Evolutionary conservation across 768 basidiomycete species (phyloP).

Genomic region (Ramaria sp.): DNA sequence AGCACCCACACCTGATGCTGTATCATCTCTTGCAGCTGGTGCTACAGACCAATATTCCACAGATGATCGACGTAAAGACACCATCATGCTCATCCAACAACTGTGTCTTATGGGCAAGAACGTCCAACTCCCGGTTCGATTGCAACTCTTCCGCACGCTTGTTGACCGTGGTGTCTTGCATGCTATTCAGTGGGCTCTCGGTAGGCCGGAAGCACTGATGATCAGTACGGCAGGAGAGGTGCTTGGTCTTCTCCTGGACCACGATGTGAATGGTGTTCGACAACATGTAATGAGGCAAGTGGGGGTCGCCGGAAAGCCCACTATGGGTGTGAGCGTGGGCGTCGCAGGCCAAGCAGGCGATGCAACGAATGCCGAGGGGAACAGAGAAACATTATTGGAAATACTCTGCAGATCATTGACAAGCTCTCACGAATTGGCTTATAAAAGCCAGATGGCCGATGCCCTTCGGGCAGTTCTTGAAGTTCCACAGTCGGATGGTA

Average conservation of each 20-base stretch:
- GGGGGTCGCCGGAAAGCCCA: neutral
- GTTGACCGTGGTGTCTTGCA: slow-evolving; percentile 83
- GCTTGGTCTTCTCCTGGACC: slow-evolving; percentile 75
- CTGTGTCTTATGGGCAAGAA: slow-evolving; percentile 95
- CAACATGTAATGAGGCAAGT: slow-evolving; percentile 78
- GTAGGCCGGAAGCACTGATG: slow-evolving; percentile 53
- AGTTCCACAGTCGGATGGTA: slow-evolving; percentile 36
- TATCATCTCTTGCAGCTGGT: slow-evolving; percentile 1
- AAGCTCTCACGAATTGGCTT: slow-evolving; percentile 70
- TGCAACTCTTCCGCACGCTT: slow-evolving; percentile 76
- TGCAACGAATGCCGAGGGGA: slow-evolving; percentile 42
- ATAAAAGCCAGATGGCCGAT: slow-evolving; percentile 88
- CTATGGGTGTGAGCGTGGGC: slow-evolving; percentile 38
- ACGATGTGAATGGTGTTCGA: slow-evolving; percentile 81
- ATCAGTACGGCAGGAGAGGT: slow-evolving; percentile 82
- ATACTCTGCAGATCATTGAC: slow-evolving; percentile 70
- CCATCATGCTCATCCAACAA: slow-evolving; percentile 83
- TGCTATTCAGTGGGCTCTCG: slow-evolving; percentile 88
- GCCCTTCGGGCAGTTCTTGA: slow-evolving; percentile 77
- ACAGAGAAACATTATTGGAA: slow-evolving; percentile 54
- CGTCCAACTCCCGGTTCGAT: slow-evolving; percentile 79
- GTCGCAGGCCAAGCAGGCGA: slow-evolving; percentile 48
- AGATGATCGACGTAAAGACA: slow-evolving; percentile 54
- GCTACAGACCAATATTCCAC: slow-evolving; percentile 10
- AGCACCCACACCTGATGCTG: neutral